Conservation (phyloP, 768 basidiomycete species). For the Tubosaeta sp. region DNA sequence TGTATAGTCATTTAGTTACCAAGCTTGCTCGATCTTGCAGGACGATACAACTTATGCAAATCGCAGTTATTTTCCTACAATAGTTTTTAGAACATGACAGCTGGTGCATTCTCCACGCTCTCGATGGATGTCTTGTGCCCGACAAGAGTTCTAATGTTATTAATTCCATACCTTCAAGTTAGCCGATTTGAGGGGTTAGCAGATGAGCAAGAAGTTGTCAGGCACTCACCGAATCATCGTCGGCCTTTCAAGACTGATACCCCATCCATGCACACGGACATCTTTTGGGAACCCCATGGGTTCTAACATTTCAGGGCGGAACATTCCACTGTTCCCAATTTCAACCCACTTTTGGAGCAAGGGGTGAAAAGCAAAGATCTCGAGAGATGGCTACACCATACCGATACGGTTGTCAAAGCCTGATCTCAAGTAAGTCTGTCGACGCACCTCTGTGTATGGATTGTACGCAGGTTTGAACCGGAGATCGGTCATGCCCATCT, state of each 20-base stretch:
- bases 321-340: conserved; percentile 99
- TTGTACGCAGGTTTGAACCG: conserved; percentile 99
- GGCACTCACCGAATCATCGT: conserved; percentile 91
- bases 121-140: conserved; percentile 97
- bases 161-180: conserved; percentile 80
- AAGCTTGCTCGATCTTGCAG: background rate
- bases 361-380: conserved; percentile 98
- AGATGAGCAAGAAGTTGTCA: background rate
- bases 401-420: conserved; percentile 2
- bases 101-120: conserved; percentile 80
- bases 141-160: conserved; percentile 93
- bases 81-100: conserved; percentile 93
- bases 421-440: background rate
- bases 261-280: conserved; percentile 97
- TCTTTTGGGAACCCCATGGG: conserved; percentile 98
- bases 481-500: conserved; percentile 93
- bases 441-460: conserved; percentile 86
- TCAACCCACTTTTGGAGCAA: conserved; percentile 94
- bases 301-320: conserved; percentile 98
- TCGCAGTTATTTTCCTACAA: too few species aligned
- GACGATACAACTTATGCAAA: background rate
- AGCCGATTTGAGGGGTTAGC: conserved; percentile 1
- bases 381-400: conserved; percentile 74
- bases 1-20: background rate
- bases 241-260: conserved; percentile 88